Percentiles rank a stretch among this genome's conserved stretches.
These are phyloP conservation scores for Dipsacomyces acuminosporus DNA, from an alignment of 371 early-diverging fungal species.

Conservation along the genomic window DNA sequence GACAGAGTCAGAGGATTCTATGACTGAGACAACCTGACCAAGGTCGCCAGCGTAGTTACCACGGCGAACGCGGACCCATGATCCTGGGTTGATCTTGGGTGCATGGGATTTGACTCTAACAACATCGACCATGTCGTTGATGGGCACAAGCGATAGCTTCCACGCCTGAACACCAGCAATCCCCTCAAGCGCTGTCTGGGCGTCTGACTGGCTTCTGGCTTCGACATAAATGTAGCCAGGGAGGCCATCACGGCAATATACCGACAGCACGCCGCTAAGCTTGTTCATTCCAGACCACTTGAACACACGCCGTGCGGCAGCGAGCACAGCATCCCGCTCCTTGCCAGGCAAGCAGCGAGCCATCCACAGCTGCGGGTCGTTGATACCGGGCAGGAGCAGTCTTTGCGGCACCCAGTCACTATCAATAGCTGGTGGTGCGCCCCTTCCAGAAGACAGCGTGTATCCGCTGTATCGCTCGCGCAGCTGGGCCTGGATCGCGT, in stretches of 20 bases:
- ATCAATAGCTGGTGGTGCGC: constrained; percentile 56
- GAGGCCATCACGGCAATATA: constrained; percentile 81
- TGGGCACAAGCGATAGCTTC: constrained; percentile 83
- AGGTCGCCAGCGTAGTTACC: constrained; percentile 97
- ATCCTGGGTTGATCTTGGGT: constrained; percentile 59
- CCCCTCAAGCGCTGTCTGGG: constrained; percentile 53
- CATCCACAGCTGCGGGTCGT: constrained; percentile 94
- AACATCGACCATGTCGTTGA: constrained; percentile 94
- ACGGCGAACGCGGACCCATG: constrained; percentile 91
- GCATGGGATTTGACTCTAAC: constrained; percentile 67
- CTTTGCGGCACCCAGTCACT: constrained; percentile 70
- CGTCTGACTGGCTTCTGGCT: constrained; percentile 79
- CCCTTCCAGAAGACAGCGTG: constrained; percentile 10
- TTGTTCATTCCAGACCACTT: constrained; percentile 58
- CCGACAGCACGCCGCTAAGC: constrained; percentile 71
- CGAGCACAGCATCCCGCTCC: constrained; percentile 81
- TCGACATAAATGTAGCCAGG: constrained; percentile 97
- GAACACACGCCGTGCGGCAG: constrained; percentile 75
- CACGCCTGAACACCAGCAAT: constrained; percentile 73
- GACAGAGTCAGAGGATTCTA: constrained; percentile 73
- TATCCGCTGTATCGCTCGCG: constrained; percentile 75
- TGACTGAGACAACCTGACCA: constrained; percentile 80
- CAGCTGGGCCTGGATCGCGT: constrained; percentile 74
- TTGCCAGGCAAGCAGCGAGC: constrained; percentile 86
- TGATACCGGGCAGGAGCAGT: constrained; percentile 78